These are phyloP conservation scores for Calonectria honghensis DNA, from an alignment of 2,329 filamentous ascomycete species.

Conservation along the genomic window DNA sequence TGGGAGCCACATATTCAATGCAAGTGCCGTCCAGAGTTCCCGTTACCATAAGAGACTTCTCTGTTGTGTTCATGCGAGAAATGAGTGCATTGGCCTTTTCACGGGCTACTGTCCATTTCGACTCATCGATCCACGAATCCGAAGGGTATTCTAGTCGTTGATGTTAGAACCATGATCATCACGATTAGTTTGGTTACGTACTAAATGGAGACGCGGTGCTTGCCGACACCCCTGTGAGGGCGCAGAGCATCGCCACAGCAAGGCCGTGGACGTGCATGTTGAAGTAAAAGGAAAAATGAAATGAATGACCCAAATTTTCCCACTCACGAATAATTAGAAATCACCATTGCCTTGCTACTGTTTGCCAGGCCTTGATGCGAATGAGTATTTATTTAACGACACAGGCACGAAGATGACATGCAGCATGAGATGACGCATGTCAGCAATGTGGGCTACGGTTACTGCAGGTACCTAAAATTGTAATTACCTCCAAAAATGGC, in stretches of 20 bases:
- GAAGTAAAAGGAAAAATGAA: background rate
- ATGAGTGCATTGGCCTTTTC: background rate
- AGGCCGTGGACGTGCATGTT: background rate
- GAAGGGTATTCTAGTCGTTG: background rate
- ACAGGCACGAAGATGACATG: background rate
- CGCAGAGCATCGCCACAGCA: background rate
- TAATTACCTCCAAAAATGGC: background rate
- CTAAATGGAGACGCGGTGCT: background rate
- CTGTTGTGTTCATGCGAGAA: slow-evolving; percentile 4
- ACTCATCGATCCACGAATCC: background rate
- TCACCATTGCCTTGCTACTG: background rate
- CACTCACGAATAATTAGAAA: background rate
- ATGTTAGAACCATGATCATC: background rate
- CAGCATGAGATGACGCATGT: background rate
- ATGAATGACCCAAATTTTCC: background rate
- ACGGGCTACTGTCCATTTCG: background rate
- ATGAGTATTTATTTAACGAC: background rate
- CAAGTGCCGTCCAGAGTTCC: slow-evolving; percentile 4
- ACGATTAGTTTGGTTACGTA: background rate
- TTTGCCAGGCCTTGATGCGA: background rate
- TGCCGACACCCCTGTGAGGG: background rate
- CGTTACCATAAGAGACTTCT: slow-evolving; percentile 2
- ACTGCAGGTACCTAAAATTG: background rate
- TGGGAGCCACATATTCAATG: slow-evolving; percentile 7
- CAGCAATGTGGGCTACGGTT: background rate